Conservation (phyloP, 108 stramenopile species). For the Craspedostauros australis region DNA sequence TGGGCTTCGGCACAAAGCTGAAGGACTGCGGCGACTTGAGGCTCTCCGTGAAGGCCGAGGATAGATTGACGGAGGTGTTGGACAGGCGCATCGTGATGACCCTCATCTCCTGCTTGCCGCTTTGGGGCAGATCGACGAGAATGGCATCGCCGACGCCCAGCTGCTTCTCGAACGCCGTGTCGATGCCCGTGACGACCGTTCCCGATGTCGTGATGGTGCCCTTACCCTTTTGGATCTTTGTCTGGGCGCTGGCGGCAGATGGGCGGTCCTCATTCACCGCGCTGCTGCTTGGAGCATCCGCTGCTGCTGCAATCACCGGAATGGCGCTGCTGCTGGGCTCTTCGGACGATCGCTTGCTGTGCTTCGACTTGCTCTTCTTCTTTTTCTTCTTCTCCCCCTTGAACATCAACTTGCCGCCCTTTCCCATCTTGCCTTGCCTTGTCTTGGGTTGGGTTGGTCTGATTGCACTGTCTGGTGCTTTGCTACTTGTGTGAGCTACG, state of each 20-base stretch:
- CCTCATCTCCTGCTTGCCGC: constrained; percentile 51
- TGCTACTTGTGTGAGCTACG: too few relatives aligned
- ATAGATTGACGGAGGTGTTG: constrained; percentile 47
- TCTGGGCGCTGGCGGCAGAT: constrained; percentile 3
- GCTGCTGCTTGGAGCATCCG: background rate
- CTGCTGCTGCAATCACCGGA: background rate
- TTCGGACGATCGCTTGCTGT: constrained; percentile 14
- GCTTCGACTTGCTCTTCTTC: constrained; percentile 49
- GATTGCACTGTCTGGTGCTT: too few relatives aligned
- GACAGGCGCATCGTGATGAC: constrained; percentile 76
- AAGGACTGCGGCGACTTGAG: constrained; percentile 46
- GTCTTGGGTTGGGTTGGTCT: too few relatives aligned
- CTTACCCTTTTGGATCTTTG: constrained; percentile 40
- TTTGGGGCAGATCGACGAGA: constrained; percentile 18
- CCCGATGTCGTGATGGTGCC: constrained; percentile 72
- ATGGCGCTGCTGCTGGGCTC: background rate
- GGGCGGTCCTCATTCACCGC: constrained; percentile 2
- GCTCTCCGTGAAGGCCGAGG: constrained; percentile 49
- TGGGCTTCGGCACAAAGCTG: constrained; percentile 59
- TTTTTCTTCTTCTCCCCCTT: constrained; percentile 65
- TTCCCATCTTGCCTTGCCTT: too few relatives aligned
- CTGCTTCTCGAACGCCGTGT: constrained; percentile 50
- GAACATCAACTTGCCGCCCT: constrained; percentile 68
- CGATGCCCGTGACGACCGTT: constrained; percentile 66
- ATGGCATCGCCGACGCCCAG: constrained; percentile 69